Evolutionary conservation across 1,284 basidiomycete genomes (phyloP), one percentile per base, ranked within the genome.

Genomic region (Fomes fomentarius): DNA sequence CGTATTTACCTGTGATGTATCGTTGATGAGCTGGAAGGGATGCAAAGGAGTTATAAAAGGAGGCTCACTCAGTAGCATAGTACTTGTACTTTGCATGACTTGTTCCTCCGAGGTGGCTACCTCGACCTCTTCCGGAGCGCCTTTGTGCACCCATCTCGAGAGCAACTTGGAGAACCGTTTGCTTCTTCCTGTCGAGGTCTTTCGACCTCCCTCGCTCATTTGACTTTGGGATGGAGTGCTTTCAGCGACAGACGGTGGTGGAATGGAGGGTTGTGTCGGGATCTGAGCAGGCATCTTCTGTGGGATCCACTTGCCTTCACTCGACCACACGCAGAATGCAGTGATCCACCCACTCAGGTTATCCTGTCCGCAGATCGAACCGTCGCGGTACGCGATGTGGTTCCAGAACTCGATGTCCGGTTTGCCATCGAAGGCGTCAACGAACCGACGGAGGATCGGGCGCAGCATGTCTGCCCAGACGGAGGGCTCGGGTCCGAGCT

Each of bases 371-470:
- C 63, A 65, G 3, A 63, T 37, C 7, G 1, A 4, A 1, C n/a
- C 44, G 5, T 51, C 12, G 9, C 50, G 46, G 47, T 69, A 60
- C 4, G 50, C 63, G 28, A 71, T 59, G 40, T 58, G 52, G 45
- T 62, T 61, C 76, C 76, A 77, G 58, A 78, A 77, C 2, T 66
- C 65, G 5, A 64, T 15, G 44, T 69, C 52, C 2, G 69, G 68
- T n/a, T 65, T 38, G 41, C 48, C 51, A 24, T 75, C 72, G 52
- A 75, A 77, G 1, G 73, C 67, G 1, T 48, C 19, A 6, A 74
- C 65, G 56, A 79, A 75, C 17, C 68, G 61, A 9, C 56, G 40
- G 21, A 77, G 53, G 22, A 77, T 61, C 6, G 74, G 75, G 7
- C 58, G 60, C 6, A 77, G 68, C 22, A 77, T 67, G 15, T 54